Conservation (phyloP, 176 grass and related monocot genomes). For the Poa annua region DNA sequence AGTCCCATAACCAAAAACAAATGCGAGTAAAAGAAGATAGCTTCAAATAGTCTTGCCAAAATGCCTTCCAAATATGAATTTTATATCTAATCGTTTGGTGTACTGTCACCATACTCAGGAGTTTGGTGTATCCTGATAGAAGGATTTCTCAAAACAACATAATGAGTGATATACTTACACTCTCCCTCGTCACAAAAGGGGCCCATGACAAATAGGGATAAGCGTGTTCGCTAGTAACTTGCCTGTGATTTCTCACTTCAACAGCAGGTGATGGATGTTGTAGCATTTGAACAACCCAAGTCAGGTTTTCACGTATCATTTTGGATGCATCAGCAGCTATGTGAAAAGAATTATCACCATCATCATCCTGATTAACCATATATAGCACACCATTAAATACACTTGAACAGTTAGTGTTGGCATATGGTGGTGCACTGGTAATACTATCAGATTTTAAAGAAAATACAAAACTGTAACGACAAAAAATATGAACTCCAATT, state of each 20-base stretch:
- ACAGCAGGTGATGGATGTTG: slow-evolving; percentile 73
- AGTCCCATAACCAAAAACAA: slow-evolving; percentile 9
- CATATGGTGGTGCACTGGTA: slow-evolving; percentile 1
- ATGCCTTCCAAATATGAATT: slow-evolving; percentile 21
- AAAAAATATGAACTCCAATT: slow-evolving; percentile 27
- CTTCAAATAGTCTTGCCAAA: slow-evolving; percentile 19
- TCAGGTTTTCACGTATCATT: slow-evolving; percentile 97
- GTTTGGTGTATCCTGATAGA: slow-evolving; percentile 31
- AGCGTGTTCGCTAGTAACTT: slow-evolving; percentile 43
- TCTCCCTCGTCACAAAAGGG: slow-evolving; percentile 28
- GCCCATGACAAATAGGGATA: not conserved
- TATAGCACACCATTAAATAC: slow-evolving; percentile 38
- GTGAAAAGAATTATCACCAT: slow-evolving; percentile 97
- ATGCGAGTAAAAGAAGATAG: slow-evolving; percentile 1
- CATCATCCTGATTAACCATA: slow-evolving; percentile 88
- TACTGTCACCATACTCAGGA: slow-evolving; percentile 36
- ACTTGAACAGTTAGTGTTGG: slow-evolving; percentile 14
- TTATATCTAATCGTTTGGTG: not conserved
- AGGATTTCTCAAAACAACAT: slow-evolving; percentile 29
- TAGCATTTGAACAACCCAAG: slow-evolving; percentile 94
- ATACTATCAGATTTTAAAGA: slow-evolving; percentile 1
- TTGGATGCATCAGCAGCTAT: slow-evolving; percentile 98
- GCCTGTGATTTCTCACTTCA: slow-evolving; percentile 98
- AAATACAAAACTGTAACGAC: not conserved
- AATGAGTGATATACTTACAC: slow-evolving; percentile 26